A percentile compares a stretch with the other conserved stretches of the same genome.
phyloP scores from a whole-genome alignment of 2,329 filamentous ascomycete genomes.

The Hawksworthiomyces lignivorus region DNA sequence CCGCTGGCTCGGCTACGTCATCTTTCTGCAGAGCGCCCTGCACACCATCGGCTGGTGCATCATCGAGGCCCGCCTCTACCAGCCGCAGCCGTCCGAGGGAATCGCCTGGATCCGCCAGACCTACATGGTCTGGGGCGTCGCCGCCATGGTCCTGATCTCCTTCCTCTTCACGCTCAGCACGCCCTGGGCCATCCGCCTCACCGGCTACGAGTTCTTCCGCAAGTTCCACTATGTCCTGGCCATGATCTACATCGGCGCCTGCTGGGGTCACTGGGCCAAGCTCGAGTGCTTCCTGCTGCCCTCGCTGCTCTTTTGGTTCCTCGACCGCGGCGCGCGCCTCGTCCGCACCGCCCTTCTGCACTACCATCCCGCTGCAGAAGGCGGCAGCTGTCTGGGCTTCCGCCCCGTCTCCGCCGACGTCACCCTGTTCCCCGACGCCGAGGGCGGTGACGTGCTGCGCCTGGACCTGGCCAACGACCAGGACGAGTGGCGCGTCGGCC shows the following conservation, averaged over 20 bases:
- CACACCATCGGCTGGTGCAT: slow-evolving; percentile 59
- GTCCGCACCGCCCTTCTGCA: slow-evolving; percentile 54
- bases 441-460: slow-evolving; percentile 55
- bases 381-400: no score
- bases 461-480: slow-evolving; percentile 61
- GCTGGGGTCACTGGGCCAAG: slow-evolving; percentile 66
- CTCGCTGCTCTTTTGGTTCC: slow-evolving; percentile 53
- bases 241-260: slow-evolving; percentile 66
- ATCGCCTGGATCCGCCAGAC: slow-evolving; percentile 50
- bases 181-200: slow-evolving; percentile 46
- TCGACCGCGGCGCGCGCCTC: slow-evolving; percentile 55
- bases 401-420: no score
- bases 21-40: slow-evolving; percentile 57
- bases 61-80: slow-evolving; percentile 27
- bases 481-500: slow-evolving; percentile 55
- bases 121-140: slow-evolving; percentile 68
- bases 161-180: slow-evolving; percentile 46
- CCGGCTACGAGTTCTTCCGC: slow-evolving; percentile 70
- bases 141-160: slow-evolving; percentile 57
- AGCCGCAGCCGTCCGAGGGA: slow-evolving; percentile 46
- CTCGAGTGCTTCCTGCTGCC: slow-evolving; percentile 63
- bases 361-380: no score
- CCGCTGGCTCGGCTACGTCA: slow-evolving; percentile 67
- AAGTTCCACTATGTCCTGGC: slow-evolving; percentile 67
- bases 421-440: no score